Evolutionary conservation across 2,329 filamentous ascomycete species (phyloP).

Genomic region (Drechslera avenae): DNA sequence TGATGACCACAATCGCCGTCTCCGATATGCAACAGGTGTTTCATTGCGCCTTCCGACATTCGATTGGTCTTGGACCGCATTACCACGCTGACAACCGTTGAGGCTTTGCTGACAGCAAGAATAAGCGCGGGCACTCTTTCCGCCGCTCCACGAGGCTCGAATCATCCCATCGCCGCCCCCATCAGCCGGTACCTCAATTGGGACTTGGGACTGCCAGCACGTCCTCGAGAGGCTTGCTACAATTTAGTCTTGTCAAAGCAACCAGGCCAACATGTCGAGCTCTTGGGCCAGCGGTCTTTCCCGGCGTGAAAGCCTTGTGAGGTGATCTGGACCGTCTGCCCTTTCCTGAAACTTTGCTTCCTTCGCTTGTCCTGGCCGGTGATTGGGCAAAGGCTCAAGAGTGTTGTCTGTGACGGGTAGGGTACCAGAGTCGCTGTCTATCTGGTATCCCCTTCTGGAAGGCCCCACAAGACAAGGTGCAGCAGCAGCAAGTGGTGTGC

Average conservation of each 20-base stretch:
- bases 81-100: background rate
- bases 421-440: constrained; percentile 2
- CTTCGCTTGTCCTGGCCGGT: constrained; percentile 3
- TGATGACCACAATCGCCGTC: constrained; percentile 15
- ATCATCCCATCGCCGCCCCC: constrained; percentile 2
- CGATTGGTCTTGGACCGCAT: constrained; percentile 28
- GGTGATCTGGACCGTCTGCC: background rate
- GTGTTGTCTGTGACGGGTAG: constrained; percentile 1
- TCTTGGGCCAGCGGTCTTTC: background rate
- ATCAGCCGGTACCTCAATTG: background rate
- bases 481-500: constrained; percentile 22
- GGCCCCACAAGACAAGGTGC: constrained; percentile 22
- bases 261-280: background rate
- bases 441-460: constrained; percentile 36
- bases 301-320: background rate
- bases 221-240: background rate
- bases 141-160: constrained; percentile 19
- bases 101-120: constrained; percentile 5
- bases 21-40: constrained; percentile 30
- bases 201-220: background rate
- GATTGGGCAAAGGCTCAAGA: constrained; percentile 1
- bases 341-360: background rate
- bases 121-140: constrained; percentile 35
- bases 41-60: constrained; percentile 16
- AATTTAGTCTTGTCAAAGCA: too few species aligned